A percentile compares a stretch with the other conserved stretches of the same genome.
Evolutionary conservation across 257 asterid species (phyloP).

Genomic region (Gardenia jasminoides): DNA sequence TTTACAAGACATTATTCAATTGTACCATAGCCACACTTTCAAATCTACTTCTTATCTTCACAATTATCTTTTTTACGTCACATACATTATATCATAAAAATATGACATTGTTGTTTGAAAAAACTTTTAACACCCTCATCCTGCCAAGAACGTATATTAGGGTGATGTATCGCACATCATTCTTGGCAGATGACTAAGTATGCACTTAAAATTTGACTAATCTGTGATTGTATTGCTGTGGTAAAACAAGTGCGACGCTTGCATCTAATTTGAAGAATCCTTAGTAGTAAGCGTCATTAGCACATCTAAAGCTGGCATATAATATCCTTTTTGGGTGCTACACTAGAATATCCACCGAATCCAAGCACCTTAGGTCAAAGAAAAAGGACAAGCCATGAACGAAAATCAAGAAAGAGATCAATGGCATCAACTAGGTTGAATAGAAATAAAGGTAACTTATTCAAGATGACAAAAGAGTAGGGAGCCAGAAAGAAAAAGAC

Average conservation of each 20-base stretch:
- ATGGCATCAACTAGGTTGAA: background rate
- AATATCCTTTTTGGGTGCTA: background rate
- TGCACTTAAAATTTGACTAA: background rate
- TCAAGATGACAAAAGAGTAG: background rate
- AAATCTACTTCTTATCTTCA: too few species aligned
- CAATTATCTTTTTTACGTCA: too few species aligned
- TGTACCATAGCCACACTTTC: too few species aligned
- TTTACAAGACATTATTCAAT: too few species aligned
- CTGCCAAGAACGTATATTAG: background rate
- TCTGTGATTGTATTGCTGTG: background rate
- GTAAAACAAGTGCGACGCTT: background rate
- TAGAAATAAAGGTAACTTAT: background rate
- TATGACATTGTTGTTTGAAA: too few species aligned
- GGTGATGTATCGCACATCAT: background rate
- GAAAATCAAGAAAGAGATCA: background rate
- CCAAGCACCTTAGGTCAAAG: background rate
- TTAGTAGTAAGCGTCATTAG: background rate
- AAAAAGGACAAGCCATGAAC: background rate
- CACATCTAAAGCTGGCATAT: background rate
- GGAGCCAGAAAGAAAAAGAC: constrained; percentile 18
- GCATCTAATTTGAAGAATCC: background rate
- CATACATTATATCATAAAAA: too few species aligned
- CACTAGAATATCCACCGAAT: background rate
- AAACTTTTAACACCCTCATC: too few species aligned
- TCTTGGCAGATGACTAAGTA: background rate